Evolutionary conservation across 306 rosid species (phyloP).

Genomic region (Dryas alaskensis): DNA sequence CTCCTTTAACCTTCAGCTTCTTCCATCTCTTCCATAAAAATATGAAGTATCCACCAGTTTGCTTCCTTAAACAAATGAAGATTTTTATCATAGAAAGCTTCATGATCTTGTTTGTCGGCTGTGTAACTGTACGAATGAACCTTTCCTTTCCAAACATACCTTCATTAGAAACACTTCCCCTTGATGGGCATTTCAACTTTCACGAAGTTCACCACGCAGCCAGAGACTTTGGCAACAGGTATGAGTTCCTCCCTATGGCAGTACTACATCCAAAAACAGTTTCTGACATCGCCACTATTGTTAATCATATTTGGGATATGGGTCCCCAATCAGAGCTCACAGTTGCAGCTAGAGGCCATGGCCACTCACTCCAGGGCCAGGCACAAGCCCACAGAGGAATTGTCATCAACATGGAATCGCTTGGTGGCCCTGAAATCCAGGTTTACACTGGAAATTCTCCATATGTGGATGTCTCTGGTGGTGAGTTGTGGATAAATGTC

Average conservation of each 20-base stretch:
- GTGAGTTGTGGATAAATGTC: constrained; percentile 86
- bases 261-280: constrained; percentile 72
- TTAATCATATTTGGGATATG: constrained; percentile 72
- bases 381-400: constrained; percentile 78
- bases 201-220: constrained; percentile 62
- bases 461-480: constrained; percentile 78
- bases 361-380: constrained; percentile 94
- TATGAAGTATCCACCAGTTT: constrained; percentile 42
- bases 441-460: constrained; percentile 46
- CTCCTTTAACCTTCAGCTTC: constrained; percentile 47
- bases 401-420: constrained; percentile 85
- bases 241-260: constrained; percentile 63
- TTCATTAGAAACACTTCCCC: constrained; percentile 53
- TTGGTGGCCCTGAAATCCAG: constrained; percentile 51
- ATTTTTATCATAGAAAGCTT: constrained; percentile 43
- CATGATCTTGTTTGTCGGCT: constrained; percentile 54
- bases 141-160: constrained; percentile 47
- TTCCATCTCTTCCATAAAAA: constrained; percentile 31
- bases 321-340: constrained; percentile 76
- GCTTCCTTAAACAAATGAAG: constrained; percentile 41
- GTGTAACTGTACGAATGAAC: constrained; percentile 44
- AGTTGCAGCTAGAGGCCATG: constrained; percentile 94
- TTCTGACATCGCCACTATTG: constrained; percentile 63
- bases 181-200: constrained; percentile 64
- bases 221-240: constrained; percentile 80